Evolutionary conservation across 441 rosid species (phyloP).

Genomic region (Pelargonium citronellum): DNA sequence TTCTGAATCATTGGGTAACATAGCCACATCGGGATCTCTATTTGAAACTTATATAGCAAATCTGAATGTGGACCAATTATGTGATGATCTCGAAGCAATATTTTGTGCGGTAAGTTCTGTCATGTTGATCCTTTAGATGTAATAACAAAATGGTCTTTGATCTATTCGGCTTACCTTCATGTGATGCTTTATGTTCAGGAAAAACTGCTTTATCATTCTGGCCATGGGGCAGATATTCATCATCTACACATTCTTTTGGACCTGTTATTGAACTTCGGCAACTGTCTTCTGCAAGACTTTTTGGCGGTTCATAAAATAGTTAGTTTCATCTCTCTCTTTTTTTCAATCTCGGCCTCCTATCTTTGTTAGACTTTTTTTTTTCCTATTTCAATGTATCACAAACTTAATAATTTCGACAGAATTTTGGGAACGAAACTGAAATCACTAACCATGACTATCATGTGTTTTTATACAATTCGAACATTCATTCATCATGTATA

Average conservation of each 20-base stretch:
- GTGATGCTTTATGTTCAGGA: constrained; percentile 43
- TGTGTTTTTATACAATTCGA: too few relatives aligned
- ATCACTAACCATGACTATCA: too few relatives aligned
- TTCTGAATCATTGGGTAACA: constrained; percentile 34
- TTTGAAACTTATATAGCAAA: constrained; percentile 42
- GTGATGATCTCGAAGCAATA: constrained; percentile 44
- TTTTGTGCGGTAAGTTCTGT: constrained; percentile 47
- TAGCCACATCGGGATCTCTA: constrained; percentile 61
- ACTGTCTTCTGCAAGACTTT: constrained; percentile 59
- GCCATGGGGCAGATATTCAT: constrained; percentile 34
- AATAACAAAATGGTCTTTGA: constrained; percentile 6
- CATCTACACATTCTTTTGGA: constrained; percentile 46
- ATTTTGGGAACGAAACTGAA: too few relatives aligned
- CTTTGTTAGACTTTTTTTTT: background rate
- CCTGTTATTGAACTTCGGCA: constrained; percentile 50
- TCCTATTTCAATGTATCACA: background rate
- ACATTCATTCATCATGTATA: too few relatives aligned
- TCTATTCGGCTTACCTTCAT: constrained; percentile 13
- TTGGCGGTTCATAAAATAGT: constrained; percentile 65
- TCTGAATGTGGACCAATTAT: constrained; percentile 45
- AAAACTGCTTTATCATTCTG: constrained; percentile 39
- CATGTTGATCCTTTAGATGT: background rate
- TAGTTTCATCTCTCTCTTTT: too few relatives aligned
- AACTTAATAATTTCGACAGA: too few relatives aligned
- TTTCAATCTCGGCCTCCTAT: background rate